Base-by-base conservation (phyloP, 371 early-diverging fungal genomes). In the Syncephalastrum monosporum region DNA sequence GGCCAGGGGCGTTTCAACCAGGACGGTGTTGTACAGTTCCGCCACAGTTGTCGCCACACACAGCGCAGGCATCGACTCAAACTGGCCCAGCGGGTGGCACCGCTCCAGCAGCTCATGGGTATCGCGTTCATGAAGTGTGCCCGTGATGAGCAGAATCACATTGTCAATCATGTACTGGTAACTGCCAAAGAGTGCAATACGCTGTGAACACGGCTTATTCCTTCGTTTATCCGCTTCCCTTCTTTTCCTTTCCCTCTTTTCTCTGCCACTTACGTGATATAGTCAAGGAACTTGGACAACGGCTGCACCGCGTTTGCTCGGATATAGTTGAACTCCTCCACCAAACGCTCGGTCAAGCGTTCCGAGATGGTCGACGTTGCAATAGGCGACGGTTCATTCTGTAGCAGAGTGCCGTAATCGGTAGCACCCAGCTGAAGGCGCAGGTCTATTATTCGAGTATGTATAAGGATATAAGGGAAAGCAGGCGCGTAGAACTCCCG, bases 81-180 rank as follows among this genome's bases (percentile, higher is more conserved):
- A 97, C 57, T 90, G 81, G 17, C 98, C 98, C 55, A 99, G 74
- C 23, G 98, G 98, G 71, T 98, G 97, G 71, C 97, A 97, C 59
- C 94, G 87, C 47, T 96, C 95, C 57, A 98, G 67, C 54, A 99
- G 75, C 63, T 99, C 98, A 68, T 91, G 89, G n/a, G 94, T 93
- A 80, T 97, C 98, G 62, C 98, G 89, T 72, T 96, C 94, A 65
- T 99, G 98, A 29, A 99, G 82, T 14, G 98, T 98, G 14, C 98
- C 99, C 2, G 97, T 96, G 62, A 99, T 96, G 42, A 99, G 74
- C 60, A 99, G 81, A 56, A 99, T 94, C 51, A 97, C 95, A 73
- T 99, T 99, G 77, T 99, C 99, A 61, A 99, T 99, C 99, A 98
- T 98, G 70, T 98, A 99, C 43, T 88, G 90, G 67, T 97, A 96